Evolutionary conservation across 148 eudicot species (phyloP).

Genomic region (Fagopyrum homotropicum): DNA sequence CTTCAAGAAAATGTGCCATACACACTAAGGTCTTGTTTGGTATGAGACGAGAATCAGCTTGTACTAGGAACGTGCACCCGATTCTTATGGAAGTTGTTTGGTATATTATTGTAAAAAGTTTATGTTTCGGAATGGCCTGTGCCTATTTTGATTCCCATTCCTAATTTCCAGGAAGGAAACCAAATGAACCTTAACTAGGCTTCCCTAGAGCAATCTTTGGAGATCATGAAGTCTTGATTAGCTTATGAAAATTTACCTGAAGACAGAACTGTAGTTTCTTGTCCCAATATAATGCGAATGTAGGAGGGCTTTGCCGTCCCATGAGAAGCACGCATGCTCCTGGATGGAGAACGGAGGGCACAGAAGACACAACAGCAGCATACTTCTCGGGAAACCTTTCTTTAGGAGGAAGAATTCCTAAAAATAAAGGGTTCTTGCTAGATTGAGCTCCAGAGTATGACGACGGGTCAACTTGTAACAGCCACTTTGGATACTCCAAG

Average conservation of each 20-base stretch:
- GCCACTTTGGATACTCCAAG: conserved; percentile 88
- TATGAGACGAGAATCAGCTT: too few species aligned
- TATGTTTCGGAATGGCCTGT: too few species aligned
- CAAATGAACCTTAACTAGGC: neutral
- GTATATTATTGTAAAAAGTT: too few species aligned
- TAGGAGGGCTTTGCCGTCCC: conserved; percentile 70
- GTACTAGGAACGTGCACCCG: too few species aligned
- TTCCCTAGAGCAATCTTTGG: neutral
- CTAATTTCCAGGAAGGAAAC: neutral
- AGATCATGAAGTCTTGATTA: neutral
- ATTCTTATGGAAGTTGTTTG: too few species aligned
- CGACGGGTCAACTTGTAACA: conserved; percentile 87
- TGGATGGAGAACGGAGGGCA: conserved; percentile 77
- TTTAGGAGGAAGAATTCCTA: conserved; percentile 87
- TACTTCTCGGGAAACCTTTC: conserved; percentile 93
- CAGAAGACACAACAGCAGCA: conserved; percentile 66
- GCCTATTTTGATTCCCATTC: too few species aligned
- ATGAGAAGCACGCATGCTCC: conserved; percentile 79
- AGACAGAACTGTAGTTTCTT: conserved; percentile 77
- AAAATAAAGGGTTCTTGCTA: conserved; percentile 88
- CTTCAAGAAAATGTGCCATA: too few species aligned
- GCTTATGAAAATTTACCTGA: conserved; percentile 45
- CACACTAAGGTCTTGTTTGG: too few species aligned
- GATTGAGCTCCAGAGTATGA: conserved; percentile 84
- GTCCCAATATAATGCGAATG: conserved; percentile 81